A percentile compares a stretch with the other conserved stretches of the same genome.
phyloP scores from a whole-genome alignment of 2,329 filamentous ascomycete species.

The Monosporascus cannonballus region DNA sequence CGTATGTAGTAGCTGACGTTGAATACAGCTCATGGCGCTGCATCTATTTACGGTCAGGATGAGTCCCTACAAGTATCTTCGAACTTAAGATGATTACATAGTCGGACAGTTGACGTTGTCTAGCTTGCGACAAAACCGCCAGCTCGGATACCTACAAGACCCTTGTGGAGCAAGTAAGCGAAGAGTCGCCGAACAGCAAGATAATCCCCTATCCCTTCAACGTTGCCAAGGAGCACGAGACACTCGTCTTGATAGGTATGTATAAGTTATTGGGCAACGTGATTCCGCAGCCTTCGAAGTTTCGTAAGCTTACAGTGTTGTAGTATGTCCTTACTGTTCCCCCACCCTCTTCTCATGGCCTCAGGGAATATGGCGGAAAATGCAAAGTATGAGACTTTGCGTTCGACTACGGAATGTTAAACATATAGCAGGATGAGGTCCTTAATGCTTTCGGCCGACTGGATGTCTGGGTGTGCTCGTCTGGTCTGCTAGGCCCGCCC shows the following conservation, averaged over 20 bases:
- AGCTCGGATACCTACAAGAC: conserved; percentile 31
- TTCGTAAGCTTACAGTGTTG: too few relatives aligned
- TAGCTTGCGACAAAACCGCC: conserved; percentile 43
- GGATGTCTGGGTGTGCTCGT: conserved; percentile 55
- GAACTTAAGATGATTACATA: background rate
- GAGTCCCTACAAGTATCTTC: background rate
- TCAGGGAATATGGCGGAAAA: too few relatives aligned
- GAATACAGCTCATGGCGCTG: conserved; percentile 51
- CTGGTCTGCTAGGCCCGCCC: conserved; percentile 50
- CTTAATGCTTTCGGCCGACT: conserved; percentile 54
- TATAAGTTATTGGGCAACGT: too few relatives aligned
- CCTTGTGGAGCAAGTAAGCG: conserved; percentile 35
- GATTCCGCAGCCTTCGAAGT: too few relatives aligned
- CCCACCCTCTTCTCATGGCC: too few relatives aligned
- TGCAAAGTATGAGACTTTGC: too few relatives aligned
- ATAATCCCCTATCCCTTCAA: conserved; percentile 57
- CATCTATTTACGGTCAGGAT: conserved; percentile 50
- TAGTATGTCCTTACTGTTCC: too few relatives aligned
- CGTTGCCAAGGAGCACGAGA: conserved; percentile 53
- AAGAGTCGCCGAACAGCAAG: conserved; percentile 48
- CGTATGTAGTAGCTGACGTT: conserved; percentile 8
- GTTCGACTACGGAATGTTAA: background rate
- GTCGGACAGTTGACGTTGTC: conserved; percentile 8
- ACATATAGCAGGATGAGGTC: conserved; percentile 42
- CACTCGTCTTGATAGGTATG: conserved; percentile 43